Base-by-base conservation (phyloP, 2,329 filamentous ascomycete genomes). In the Cordyceps cicadae region DNA sequence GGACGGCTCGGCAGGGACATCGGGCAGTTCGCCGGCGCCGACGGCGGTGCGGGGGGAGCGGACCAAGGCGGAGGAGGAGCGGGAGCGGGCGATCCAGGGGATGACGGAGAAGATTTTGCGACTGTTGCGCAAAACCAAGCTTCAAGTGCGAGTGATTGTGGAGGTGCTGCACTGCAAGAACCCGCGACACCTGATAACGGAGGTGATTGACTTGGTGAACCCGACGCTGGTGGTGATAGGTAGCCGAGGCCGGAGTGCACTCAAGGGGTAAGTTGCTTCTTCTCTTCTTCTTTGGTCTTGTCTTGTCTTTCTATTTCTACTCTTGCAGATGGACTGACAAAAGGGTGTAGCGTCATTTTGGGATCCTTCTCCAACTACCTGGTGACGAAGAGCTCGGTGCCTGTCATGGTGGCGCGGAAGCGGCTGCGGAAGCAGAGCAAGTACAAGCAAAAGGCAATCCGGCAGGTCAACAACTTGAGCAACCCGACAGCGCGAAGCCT, bases 121-220 rank as follows among this genome's bases (percentile, higher is more conserved):
- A 65, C 77, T 97, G 51, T 76, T 99, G 62, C 84, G 93, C 63
- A 96, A 96, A 80, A 99, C 94, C 0, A 85, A 89, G 65, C 79
- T 99, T 62, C 93, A 99, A 72, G 92, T 97, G 54, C 86, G 92
- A 62, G 89, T 97, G 53, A 91, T 96, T 55, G 88, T 99, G 39
- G 94, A 99, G 75, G 93, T 97, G 32, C 88, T 99, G 66, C 94
- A 97, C 75, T 97, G 94, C 86, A 97, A 97, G 80, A 97, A 90
- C 69, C 92, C 94, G 4, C 93, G 94, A 73, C 92, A 97, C 72
- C 82, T 97, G 77, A 92, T 99, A 65, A 96, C 92, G 0, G 94
- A 97, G 77, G 92, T 97, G 76, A 97, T 99, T 73, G 94, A 99
- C 72, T 84, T 90, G 64, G 83, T 97, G 57, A 89, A 88, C 65